Evolutionary conservation across 768 basidiomycete species (phyloP).

Genomic region (Pisolithus orientalis): DNA sequence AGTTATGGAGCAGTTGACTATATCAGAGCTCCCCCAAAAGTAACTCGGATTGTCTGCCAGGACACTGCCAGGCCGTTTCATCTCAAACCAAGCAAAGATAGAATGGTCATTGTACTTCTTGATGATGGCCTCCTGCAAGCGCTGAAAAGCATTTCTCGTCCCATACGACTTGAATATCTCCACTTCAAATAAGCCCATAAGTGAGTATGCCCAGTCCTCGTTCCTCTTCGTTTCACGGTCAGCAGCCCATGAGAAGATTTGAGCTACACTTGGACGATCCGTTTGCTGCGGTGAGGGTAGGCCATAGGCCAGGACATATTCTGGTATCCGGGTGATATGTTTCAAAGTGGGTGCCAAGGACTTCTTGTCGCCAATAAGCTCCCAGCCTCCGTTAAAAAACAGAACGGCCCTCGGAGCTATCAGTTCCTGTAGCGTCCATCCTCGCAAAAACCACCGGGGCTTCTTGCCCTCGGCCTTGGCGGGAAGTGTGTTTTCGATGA

Average conservation of each 20-base stretch:
- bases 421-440: constrained; percentile 7
- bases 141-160: constrained; percentile 5
- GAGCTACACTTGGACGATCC: background rate
- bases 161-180: constrained; percentile 10
- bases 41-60: background rate
- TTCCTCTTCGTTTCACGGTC: constrained; percentile 7
- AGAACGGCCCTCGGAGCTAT: constrained; percentile 10
- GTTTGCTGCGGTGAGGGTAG: background rate
- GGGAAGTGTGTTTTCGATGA: background rate
- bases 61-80: background rate
- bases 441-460: constrained; percentile 11
- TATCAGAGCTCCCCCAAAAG: background rate
- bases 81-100: background rate
- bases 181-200: constrained; percentile 12
- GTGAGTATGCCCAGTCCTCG: constrained; percentile 14
- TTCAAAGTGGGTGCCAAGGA: background rate
- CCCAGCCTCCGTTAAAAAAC: constrained; percentile 11
- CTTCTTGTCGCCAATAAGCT: constrained; percentile 3
- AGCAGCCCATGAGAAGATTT: constrained; percentile 13
- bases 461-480: background rate
- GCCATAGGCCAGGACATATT: background rate
- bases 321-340: background rate
- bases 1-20: background rate
- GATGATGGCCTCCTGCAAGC: background rate
- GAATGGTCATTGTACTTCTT: background rate